A percentile compares a stretch with the other conserved stretches of the same genome.
phyloP scores from a whole-genome alignment of 2,329 filamentous ascomycete genomes.

The Penicillium palitans region DNA sequence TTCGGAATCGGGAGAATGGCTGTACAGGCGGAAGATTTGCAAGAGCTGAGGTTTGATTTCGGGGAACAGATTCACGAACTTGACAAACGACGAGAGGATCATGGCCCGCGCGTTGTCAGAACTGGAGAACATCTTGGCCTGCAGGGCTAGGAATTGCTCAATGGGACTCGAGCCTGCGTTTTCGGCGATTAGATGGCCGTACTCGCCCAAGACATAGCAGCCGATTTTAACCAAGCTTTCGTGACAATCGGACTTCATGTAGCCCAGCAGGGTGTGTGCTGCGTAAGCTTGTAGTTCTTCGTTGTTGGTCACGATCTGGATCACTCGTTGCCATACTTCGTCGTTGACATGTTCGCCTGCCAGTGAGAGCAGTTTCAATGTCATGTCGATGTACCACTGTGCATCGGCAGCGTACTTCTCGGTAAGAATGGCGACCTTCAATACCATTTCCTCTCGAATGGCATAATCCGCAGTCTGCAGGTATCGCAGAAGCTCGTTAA shows the following conservation, averaged over 20 bases:
- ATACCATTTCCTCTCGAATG: conserved; percentile 97
- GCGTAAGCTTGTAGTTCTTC: conserved; percentile 97
- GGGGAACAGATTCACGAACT: conserved; percentile 96
- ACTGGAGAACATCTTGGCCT: conserved; percentile 83
- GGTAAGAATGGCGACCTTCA: conserved; percentile 97
- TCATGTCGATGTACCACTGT: conserved; percentile 99
- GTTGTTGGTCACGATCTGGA: conserved; percentile 98
- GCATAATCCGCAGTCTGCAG: conserved; percentile 96
- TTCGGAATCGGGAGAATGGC: conserved; percentile 91
- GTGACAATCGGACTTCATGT: conserved; percentile 90
- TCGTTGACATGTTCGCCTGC: conserved; percentile 98
- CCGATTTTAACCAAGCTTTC: conserved; percentile 98
- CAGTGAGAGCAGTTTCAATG: conserved; percentile 88
- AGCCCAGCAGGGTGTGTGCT: conserved; percentile 86
- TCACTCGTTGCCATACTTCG: conserved; percentile 98
- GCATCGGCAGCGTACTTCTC: conserved; percentile 98
- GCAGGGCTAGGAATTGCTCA: conserved; percentile 91
- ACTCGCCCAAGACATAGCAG: conserved; percentile 92
- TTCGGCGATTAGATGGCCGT: conserved; percentile 94
- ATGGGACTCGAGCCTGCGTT: conserved; percentile 91
- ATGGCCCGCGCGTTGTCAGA: conserved; percentile 89
- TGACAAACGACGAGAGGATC: conserved; percentile 92
- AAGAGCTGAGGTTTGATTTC: conserved; percentile 96
- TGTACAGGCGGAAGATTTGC: conserved; percentile 87
- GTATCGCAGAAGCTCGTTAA: conserved; percentile 89